These are phyloP conservation scores for Penicillium fuscoglaucum DNA, from an alignment of 2,329 filamentous ascomycete genomes.

Conservation along the genomic window DNA sequence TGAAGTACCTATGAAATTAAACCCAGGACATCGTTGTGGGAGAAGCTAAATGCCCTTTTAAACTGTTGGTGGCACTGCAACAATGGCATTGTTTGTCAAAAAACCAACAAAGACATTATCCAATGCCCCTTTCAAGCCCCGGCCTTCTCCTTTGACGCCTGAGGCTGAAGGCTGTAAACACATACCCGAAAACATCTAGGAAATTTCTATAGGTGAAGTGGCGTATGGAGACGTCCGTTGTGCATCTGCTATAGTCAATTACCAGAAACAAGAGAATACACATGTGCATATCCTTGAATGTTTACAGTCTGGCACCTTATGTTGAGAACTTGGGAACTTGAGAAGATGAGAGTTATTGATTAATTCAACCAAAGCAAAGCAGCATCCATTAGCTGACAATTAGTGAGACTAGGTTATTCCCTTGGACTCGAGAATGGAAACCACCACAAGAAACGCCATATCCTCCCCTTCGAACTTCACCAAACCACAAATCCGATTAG, in stretches of 20 bases:
- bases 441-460: neutral
- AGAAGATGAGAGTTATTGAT: neutral
- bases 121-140: neutral
- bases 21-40: neutral
- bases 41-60: neutral
- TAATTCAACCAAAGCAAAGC: neutral
- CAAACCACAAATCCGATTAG: neutral
- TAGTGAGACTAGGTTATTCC: neutral
- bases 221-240: too few species aligned
- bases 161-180: too few species aligned
- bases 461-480: neutral
- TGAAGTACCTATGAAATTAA: neutral
- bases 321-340: neutral
- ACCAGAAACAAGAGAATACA: too few species aligned
- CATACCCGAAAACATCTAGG: neutral
- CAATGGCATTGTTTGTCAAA: constrained; percentile 2
- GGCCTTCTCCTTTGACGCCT: neutral
- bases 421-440: neutral
- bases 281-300: neutral
- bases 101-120: neutral
- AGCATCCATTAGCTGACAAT: neutral
- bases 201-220: neutral
- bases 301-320: neutral
- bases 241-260: neutral
- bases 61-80: neutral